Evolutionary conservation across 2,329 filamentous ascomycete species (phyloP), one percentile per base, ranked within the genome.

Genomic region (Clonostachys solani): DNA sequence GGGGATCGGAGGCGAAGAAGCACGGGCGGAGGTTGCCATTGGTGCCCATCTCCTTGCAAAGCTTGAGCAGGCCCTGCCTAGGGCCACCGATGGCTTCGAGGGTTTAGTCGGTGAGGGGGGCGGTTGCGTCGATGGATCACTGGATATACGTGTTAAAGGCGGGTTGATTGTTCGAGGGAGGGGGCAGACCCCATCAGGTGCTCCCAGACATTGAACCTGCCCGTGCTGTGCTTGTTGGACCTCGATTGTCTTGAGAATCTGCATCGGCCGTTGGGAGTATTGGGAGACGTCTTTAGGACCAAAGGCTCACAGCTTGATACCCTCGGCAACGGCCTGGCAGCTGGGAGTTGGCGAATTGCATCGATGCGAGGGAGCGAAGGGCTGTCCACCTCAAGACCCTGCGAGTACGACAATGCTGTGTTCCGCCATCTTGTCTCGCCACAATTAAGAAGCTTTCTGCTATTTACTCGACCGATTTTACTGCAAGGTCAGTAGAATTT

Each of bases 1-100:
- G 83, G 0, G 92, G 92, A 46, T 92, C 88, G 1, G 91, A 92
- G 44, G 90, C 89, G 73, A 99, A 97, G 79, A 89, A 95, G 79
- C 92, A 97, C 10, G 92, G 92, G 6, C 92, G 86, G 49, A 97
- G 84, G 80, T 97, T 97, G 58, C 92, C 92, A 71, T 95, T 97
- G 48, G 92, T 90, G 62, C 81, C 80, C 78, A 97, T 88, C 71
- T 96, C 89, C 72, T 95, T 96, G 72, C 92, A 90, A 46, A 97
- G 87, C 56, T 77, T 81, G 52, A 97, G 85, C 59, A 97, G 84
- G 51, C 92, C 92, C 72, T 96, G 89, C 68, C 97, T 92, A 2
- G 92, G 92, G 41, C 92, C 89, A 53, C 96, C 86, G 49, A 90
- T 91, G 35, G 90, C 91, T 13, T 73, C 73, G 58, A 97, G 86